Evolutionary conservation across 192 early-diverging fungal species (phyloP).

Genomic region (Linnemannia elongata): DNA sequence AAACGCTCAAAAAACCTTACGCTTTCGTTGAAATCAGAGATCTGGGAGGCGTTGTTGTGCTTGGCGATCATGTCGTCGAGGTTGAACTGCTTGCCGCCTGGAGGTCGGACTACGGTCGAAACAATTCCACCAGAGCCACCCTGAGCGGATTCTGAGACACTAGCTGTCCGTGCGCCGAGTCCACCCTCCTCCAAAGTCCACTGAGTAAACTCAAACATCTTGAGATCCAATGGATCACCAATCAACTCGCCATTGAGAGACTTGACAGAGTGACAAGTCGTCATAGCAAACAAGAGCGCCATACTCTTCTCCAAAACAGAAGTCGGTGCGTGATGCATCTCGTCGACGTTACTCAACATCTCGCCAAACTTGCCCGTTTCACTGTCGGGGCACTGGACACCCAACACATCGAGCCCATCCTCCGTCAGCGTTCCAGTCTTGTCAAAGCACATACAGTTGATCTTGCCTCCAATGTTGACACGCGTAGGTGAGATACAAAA

Average conservation of each 20-base stretch:
- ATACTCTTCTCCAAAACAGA: slow-evolving; percentile 30
- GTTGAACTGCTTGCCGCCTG: slow-evolving; percentile 73
- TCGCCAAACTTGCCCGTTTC: slow-evolving; percentile 60
- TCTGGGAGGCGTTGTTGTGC: slow-evolving; percentile 35
- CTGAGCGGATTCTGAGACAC: slow-evolving; percentile 17
- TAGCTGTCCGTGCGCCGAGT: slow-evolving; percentile 26
- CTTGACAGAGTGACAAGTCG: slow-evolving; percentile 90
- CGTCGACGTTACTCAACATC: slow-evolving; percentile 61
- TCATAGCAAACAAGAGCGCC: slow-evolving; percentile 73
- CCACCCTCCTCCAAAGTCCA: slow-evolving; percentile 96
- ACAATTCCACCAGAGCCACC: slow-evolving; percentile 54
- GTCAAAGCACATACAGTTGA: slow-evolving; percentile 98
- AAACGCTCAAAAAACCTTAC: not conserved
- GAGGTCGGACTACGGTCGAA: slow-evolving; percentile 91
- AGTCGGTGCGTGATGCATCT: slow-evolving; percentile 51
- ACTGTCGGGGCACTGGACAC: slow-evolving; percentile 78
- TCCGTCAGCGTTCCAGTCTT: slow-evolving; percentile 99
- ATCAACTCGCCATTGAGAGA: slow-evolving; percentile 89
- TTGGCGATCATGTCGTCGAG: slow-evolving; percentile 61
- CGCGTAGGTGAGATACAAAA: slow-evolving; percentile 94
- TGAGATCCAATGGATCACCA: slow-evolving; percentile 96
- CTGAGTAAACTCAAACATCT: slow-evolving; percentile 97
- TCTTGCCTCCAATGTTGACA: slow-evolving; percentile 96
- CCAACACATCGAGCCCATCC: slow-evolving; percentile 95
- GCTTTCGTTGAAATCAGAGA: slow-evolving; percentile 20